Percentiles rank a stretch among this genome's conserved stretches.
Conservation (phyloP, 371 early-diverging fungal genomes). For the Mortierella sp. region DNA sequence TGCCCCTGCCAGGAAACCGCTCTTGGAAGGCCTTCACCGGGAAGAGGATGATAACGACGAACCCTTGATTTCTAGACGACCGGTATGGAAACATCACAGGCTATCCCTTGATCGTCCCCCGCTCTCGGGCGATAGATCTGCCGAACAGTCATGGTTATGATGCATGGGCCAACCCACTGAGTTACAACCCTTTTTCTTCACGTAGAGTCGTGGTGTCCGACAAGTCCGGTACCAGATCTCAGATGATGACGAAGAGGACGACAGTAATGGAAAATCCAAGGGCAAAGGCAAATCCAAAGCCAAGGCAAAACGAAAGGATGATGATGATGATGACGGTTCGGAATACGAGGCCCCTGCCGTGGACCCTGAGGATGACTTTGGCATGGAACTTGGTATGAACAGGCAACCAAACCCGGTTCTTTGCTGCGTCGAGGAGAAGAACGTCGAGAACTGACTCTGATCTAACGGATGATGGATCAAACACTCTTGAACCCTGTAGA, state of each 20-base stretch:
- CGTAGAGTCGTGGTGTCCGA: constrained; percentile 42
- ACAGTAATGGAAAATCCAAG: constrained; percentile 3
- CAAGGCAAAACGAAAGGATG: constrained; percentile 37
- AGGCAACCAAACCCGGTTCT: not conserved
- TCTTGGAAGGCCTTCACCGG: constrained; percentile 8
- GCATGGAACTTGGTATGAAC: constrained; percentile 45
- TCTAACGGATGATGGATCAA: too few relatives aligned
- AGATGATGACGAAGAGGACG: constrained; percentile 55
- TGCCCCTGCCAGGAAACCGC: constrained; percentile 22
- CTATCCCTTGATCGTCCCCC: too few relatives aligned
- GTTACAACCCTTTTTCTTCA: not conserved
- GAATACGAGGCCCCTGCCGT: constrained; percentile 51
- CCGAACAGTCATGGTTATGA: too few relatives aligned
- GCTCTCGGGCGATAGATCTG: too few relatives aligned
- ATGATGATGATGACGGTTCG: constrained; percentile 56
- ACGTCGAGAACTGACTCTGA: too few relatives aligned
- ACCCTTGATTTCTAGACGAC: constrained; percentile 20
- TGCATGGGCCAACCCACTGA: too few relatives aligned
- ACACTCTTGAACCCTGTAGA: not conserved
- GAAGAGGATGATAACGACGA: constrained; percentile 20
- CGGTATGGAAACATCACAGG: constrained; percentile 24
- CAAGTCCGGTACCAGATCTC: constrained; percentile 49
- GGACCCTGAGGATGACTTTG: constrained; percentile 45
- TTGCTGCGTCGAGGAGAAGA: too few relatives aligned
- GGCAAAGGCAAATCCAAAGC: constrained; percentile 11